Conservation (phyloP, 345 rosid genomes). For the Syzygium aqueum region DNA sequence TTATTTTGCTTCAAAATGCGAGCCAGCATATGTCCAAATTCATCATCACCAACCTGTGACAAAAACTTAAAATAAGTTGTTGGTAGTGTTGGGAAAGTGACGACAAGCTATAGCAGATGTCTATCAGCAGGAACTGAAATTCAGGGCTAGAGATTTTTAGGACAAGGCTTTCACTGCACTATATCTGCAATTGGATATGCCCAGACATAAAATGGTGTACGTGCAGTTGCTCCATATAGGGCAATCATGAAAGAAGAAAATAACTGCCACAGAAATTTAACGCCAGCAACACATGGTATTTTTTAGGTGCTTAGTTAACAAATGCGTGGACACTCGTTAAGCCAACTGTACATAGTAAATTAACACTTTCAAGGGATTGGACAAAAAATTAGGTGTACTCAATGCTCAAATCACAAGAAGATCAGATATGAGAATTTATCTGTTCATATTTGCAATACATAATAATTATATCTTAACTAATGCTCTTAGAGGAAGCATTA, state of each 20-base stretch:
- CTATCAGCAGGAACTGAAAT: not conserved
- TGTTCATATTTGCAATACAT: not conserved
- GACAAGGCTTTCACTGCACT: not conserved
- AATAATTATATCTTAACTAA: not conserved
- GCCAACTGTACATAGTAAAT: not conserved
- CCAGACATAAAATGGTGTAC: not conserved
- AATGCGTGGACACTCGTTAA: not conserved
- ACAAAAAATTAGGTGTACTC: not conserved
- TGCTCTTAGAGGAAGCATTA: not conserved
- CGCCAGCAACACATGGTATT: not conserved
- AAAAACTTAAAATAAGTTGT: not conserved
- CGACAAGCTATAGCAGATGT: not conserved
- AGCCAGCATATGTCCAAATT: constrained; percentile 90
- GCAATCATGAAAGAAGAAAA: not conserved
- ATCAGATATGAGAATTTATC: not conserved
- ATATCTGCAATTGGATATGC: not conserved
- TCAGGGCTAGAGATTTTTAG: not conserved
- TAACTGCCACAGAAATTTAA: not conserved
- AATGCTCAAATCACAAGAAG: not conserved
- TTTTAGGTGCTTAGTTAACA: not conserved
- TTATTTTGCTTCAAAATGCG: constrained; percentile 67
- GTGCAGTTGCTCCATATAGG: not conserved
- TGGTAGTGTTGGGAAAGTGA: not conserved
- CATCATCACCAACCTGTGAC: constrained; percentile 72
- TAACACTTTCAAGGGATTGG: not conserved